Conservation (phyloP, 2,329 filamentous ascomycete genomes). For the Herpomyces periplanetae region DNA sequence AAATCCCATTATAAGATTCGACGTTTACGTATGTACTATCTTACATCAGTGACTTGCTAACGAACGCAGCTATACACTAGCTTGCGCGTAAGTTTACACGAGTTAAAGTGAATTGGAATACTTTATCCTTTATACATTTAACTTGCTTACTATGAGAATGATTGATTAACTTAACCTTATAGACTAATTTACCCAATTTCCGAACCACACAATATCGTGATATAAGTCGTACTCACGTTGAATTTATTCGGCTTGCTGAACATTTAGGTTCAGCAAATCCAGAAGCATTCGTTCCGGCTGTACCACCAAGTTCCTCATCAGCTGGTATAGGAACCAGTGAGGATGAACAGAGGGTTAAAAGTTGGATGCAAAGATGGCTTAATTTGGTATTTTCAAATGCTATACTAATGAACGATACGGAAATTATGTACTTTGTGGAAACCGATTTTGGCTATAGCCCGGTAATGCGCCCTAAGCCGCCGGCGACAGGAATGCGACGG, state of each 20-base stretch:
- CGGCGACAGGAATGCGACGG: slow-evolving; percentile 65
- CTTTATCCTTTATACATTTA: slow-evolving; percentile 4
- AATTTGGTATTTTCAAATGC: slow-evolving; percentile 76
- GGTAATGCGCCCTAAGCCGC: slow-evolving; percentile 75
- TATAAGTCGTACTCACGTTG: slow-evolving; percentile 67
- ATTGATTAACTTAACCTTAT: slow-evolving; percentile 3
- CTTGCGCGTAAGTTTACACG: slow-evolving; percentile 3
- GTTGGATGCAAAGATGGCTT: slow-evolving; percentile 65
- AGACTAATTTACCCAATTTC: slow-evolving; percentile 97
- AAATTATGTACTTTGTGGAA: slow-evolving; percentile 94
- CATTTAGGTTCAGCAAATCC: slow-evolving; percentile 93
- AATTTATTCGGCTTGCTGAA: slow-evolving; percentile 81
- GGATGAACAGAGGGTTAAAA: slow-evolving; percentile 61
- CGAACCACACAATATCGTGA: slow-evolving; percentile 93
- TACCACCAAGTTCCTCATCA: slow-evolving; percentile 71
- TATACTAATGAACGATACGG: slow-evolving; percentile 66
- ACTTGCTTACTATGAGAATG: not conserved
- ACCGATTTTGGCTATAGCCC: slow-evolving; percentile 95
- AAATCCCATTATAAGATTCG: slow-evolving; percentile 70
- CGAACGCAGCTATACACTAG: not conserved
- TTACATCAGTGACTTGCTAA: not conserved
- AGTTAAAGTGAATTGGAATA: slow-evolving; percentile 3
- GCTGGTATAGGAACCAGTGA: slow-evolving; percentile 86
- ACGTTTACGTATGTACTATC: slow-evolving; percentile 58
- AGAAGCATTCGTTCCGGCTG: slow-evolving; percentile 65